Percentiles rank a stretch among this genome's conserved stretches.
Evolutionary conservation across 2,329 filamentous ascomycete genomes (phyloP).

Genomic region (Lizonia empirigonia): DNA sequence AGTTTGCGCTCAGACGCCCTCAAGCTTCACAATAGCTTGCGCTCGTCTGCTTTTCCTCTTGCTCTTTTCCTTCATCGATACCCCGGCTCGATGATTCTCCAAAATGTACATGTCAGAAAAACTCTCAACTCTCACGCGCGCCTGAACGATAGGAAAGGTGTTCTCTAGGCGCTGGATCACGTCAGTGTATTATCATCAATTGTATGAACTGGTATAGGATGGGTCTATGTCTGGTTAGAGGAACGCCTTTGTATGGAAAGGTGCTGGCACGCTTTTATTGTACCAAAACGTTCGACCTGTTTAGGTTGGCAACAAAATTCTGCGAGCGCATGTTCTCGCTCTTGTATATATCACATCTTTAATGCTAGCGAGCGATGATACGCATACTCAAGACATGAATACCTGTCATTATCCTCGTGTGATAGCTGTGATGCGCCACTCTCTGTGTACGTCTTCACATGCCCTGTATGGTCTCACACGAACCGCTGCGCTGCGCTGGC

Average conservation of each 20-base stretch:
- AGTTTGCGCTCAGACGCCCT: slow-evolving; percentile 8
- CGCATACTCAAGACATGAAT: slow-evolving; percentile 5
- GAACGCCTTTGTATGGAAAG: slow-evolving; percentile 22
- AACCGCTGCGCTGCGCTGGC: neutral
- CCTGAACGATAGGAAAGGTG: slow-evolving; percentile 21
- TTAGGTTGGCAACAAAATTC: slow-evolving; percentile 23
- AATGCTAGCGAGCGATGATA: slow-evolving; percentile 28
- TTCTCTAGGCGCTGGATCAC: slow-evolving; percentile 35
- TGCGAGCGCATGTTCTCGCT: slow-evolving; percentile 15
- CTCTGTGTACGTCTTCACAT: no score
- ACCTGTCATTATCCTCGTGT: neutral
- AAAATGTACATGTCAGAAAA: slow-evolving; percentile 30
- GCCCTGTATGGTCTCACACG: neutral
- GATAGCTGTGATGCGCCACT: neutral
- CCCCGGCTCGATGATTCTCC: slow-evolving; percentile 16
- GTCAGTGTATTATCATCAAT: slow-evolving; percentile 39
- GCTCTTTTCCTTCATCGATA: slow-evolving; percentile 19
- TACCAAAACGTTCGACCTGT: slow-evolving; percentile 20
- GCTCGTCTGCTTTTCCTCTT: slow-evolving; percentile 15
- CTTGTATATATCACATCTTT: slow-evolving; percentile 35
- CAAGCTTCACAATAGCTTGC: slow-evolving; percentile 9
- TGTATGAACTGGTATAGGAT: slow-evolving; percentile 32
- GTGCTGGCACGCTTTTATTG: slow-evolving; percentile 33
- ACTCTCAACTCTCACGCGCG: slow-evolving; percentile 36
- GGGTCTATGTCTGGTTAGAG: slow-evolving; percentile 18